Evolutionary conservation across 208 protist genomes (phyloP).

Genomic region (Leishmania martiniquensis): DNA sequence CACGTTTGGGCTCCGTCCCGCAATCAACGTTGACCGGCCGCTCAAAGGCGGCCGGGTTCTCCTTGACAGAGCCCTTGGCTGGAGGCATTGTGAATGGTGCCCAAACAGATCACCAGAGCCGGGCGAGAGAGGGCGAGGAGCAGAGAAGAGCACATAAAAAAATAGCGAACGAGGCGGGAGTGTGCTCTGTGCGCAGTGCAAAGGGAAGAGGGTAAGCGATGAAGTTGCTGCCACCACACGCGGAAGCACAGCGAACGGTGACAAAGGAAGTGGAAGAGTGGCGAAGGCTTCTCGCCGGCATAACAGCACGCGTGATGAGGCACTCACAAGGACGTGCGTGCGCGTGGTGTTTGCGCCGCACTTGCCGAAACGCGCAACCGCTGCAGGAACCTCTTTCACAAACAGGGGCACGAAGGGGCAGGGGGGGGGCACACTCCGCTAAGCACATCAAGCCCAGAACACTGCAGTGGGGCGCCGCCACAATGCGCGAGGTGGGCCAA

Average conservation of each 20-base stretch:
- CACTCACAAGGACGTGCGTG: background rate
- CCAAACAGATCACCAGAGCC: background rate
- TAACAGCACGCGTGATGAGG: background rate
- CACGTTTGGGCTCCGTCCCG: conserved; percentile 2
- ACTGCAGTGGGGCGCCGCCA: background rate
- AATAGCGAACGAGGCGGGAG: background rate
- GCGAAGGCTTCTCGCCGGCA: background rate
- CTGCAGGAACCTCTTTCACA: background rate
- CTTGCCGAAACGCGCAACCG: background rate
- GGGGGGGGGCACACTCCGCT: background rate
- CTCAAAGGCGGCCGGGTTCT: conserved; percentile 2
- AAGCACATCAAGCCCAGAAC: background rate
- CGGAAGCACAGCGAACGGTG: background rate
- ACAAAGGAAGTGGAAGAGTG: background rate
- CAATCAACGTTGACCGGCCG: background rate
- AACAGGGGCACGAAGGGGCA: background rate
- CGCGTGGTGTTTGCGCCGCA: background rate
- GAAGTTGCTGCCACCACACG: background rate
- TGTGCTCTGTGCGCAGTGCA: background rate
- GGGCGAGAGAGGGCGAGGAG: background rate
- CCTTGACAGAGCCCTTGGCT: conserved; percentile 14
- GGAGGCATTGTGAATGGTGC: conserved; percentile 10
- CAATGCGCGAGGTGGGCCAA: background rate
- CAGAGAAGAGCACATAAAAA: too few relatives aligned
- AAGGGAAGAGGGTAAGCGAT: background rate